phyloP scores from a whole-genome alignment of 192 early-diverging fungal genomes.

The Fimicolochytrium jonesii region DNA sequence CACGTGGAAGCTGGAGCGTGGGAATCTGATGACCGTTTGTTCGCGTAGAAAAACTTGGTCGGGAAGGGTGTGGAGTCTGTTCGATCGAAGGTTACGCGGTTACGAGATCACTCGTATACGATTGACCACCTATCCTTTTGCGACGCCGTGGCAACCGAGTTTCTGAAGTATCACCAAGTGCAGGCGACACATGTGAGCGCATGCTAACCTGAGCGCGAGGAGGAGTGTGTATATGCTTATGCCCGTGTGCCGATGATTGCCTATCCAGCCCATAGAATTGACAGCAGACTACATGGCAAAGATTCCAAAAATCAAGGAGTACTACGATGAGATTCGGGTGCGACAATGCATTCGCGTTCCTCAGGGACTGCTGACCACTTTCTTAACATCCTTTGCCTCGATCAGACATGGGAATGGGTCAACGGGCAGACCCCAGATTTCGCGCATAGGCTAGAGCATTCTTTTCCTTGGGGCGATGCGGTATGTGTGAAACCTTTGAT shows the following conservation, averaged over 20 bases:
- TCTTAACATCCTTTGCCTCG: too few species aligned
- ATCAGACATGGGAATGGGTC: conserved; percentile 81
- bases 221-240: conserved; percentile 10
- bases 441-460: conserved; percentile 32
- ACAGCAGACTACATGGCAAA: conserved; percentile 9
- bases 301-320: conserved; percentile 28
- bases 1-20: too few species aligned
- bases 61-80: conserved; percentile 90
- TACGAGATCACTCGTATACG: conserved; percentile 75
- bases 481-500: not conserved
- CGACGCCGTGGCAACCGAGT: conserved; percentile 68
- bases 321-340: conserved; percentile 42
- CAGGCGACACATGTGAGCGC: too few species aligned
- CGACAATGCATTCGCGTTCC: too few species aligned
- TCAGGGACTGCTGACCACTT: not conserved
- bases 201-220: conserved; percentile 16
- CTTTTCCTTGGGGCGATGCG: conserved; percentile 26
- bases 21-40: conserved; percentile 7
- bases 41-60: conserved; percentile 51
- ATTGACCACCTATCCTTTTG: conserved; percentile 83
- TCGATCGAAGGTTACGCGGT: conserved; percentile 76
- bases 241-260: not conserved
- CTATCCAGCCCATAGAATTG: conserved; percentile 31
- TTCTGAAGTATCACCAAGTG: too few species aligned
- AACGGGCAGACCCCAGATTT: conserved; percentile 92